Conservation (phyloP, 345 rosid species). For the Acer yangbiense region DNA sequence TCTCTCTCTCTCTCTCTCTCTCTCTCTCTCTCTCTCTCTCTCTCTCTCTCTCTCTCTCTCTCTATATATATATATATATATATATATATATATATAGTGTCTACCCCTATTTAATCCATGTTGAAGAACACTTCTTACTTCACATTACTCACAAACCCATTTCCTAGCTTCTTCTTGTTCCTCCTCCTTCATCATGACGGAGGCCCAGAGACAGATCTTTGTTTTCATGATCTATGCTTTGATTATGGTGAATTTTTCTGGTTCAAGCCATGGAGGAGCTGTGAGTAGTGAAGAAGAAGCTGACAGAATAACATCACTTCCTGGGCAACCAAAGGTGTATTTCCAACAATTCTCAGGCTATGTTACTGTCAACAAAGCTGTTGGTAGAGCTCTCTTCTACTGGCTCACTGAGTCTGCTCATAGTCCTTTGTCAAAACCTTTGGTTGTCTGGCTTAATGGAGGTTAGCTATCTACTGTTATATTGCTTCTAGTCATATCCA, state of each 20-base stretch:
- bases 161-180: neutral
- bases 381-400: slow-evolving; percentile 90
- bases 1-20: no score
- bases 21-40: no score
- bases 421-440: slow-evolving; percentile 64
- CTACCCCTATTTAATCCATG: slow-evolving; percentile 36
- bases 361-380: slow-evolving; percentile 61
- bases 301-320: slow-evolving; percentile 76
- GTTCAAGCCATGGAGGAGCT: slow-evolving; percentile 18
- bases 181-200: neutral
- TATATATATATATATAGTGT: neutral
- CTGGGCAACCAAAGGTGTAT: slow-evolving; percentile 88
- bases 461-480: slow-evolving; percentile 53
- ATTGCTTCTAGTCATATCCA: slow-evolving; percentile 16
- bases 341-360: slow-evolving; percentile 95
- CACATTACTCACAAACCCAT: slow-evolving; percentile 13
- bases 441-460: slow-evolving; percentile 97
- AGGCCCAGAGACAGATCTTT: slow-evolving; percentile 35
- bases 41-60: no score
- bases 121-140: slow-evolving; percentile 14
- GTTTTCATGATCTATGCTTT: slow-evolving; percentile 28
- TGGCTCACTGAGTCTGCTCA: slow-evolving; percentile 84
- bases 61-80: no score
- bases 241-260: neutral
- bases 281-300: slow-evolving; percentile 46